Evolutionary conservation across 2,329 filamentous ascomycete genomes (phyloP), one percentile per base, ranked within the genome.

Genomic region (Arthrobotrys iridis): DNA sequence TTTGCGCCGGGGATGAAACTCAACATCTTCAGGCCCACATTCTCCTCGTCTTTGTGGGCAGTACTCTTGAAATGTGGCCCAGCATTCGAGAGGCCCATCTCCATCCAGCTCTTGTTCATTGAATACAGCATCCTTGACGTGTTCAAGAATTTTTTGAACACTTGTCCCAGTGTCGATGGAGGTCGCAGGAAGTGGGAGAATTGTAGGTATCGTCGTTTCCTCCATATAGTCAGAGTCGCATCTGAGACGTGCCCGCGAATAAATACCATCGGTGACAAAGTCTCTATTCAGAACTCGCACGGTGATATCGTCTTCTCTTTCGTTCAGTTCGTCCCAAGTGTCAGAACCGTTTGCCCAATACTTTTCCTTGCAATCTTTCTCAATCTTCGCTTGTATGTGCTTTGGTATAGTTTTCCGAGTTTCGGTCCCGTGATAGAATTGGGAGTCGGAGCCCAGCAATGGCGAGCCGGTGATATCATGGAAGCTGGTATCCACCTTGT

Each of bases 381-480:
- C 37, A 22, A 55, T 37, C 7, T 10, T 55, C 1, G 28, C 50
- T 7, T 55, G 50, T 2, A 55, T 15, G 18, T 55, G 50, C 3
- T 37, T 8, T n/a, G 50, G 50, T 3, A 55, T 24, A 2, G 22
- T 7, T 22, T 55, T 30, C 18, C 37, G 11, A 4, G 50, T 55
- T 11, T 55, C 30, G 2, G 30, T n/a, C 8, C 50, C 50, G 18
- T 20, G 24, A 18, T 55, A 55, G 10, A 55, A 55, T 10, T 55
- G 50, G 8, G 50, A 24, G 45, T 70, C 65, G 1, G 65, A 50
- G 6, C 15, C 43, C n/a, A 70, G 20, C 18, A 70, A 22, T 8
- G 65, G 55, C 55, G 65, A 62, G 18, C 41, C 43, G 3, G 55
- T 62, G 37, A 70, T 70, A 15, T 70, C 65, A 18, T 48, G 59